These are phyloP conservation scores for Paxillus involutus DNA, from an alignment of 768 basidiomycete genomes.

Conservation along the genomic window DNA sequence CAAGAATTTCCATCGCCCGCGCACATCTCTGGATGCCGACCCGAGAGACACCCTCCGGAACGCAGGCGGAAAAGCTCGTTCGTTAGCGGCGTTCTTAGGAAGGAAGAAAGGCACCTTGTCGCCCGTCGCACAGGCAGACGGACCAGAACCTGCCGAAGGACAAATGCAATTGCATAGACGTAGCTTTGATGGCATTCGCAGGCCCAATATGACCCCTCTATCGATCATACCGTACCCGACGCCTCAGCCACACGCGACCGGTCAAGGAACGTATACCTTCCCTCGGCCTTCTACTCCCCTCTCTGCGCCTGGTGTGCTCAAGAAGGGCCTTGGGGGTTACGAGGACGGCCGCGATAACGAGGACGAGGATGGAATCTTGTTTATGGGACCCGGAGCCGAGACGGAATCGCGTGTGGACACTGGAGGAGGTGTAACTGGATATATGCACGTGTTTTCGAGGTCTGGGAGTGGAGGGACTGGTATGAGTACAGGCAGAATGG, in stretches of 20 bases:
- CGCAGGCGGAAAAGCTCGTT: slow-evolving; percentile 16
- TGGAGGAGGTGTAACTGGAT: slow-evolving; percentile 13
- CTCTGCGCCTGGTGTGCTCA: slow-evolving; percentile 12
- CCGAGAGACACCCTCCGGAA: slow-evolving; percentile 3
- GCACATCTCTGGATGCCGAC: background rate
- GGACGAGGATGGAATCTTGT: background rate
- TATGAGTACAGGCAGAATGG: background rate
- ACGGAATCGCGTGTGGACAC: background rate
- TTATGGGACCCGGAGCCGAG: slow-evolving; percentile 7
- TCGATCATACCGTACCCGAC: slow-evolving; percentile 24
- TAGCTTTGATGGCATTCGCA: slow-evolving; percentile 24
- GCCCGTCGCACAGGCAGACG: background rate
- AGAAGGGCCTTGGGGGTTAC: slow-evolving; percentile 7
- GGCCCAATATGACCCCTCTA: slow-evolving; percentile 21
- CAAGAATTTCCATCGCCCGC: background rate
- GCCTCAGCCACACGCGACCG: background rate
- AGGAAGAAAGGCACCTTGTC: slow-evolving; percentile 12
- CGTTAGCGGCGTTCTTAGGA: slow-evolving; percentile 22
- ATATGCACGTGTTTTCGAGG: slow-evolving; percentile 23
- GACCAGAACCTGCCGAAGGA: slow-evolving; percentile 1
- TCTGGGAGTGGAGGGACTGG: slow-evolving; percentile 1
- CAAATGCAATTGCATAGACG: slow-evolving; percentile 11
- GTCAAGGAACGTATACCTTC: slow-evolving; percentile 10
- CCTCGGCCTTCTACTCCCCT: slow-evolving; percentile 18
- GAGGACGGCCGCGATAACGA: slow-evolving; percentile 8